A percentile compares a stretch with the other conserved stretches of the same genome.
Conservation (phyloP, 1,284 basidiomycete species). For the Malassezia caprae region DNA sequence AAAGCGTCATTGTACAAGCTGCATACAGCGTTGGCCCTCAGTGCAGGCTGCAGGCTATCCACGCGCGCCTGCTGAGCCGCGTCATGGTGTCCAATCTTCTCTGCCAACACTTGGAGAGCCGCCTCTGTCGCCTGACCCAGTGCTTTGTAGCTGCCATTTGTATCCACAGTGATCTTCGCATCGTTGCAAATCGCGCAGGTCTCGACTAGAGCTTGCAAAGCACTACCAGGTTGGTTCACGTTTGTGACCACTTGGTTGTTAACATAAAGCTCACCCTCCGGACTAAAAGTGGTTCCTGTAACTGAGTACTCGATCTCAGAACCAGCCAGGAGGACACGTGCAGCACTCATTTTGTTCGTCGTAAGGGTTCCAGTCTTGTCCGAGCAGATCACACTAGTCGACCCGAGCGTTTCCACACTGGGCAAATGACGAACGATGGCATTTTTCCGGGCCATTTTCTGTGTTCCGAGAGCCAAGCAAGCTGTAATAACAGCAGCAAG, state of each 20-base stretch:
- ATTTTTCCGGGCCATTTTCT: conserved; percentile 47
- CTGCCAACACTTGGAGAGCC: conserved; percentile 57
- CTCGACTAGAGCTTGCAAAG: conserved; percentile 40
- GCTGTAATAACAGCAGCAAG: conserved; percentile 47
- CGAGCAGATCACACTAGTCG: conserved; percentile 47
- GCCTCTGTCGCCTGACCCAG: conserved; percentile 84
- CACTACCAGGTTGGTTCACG: conserved; percentile 31
- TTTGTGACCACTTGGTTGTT: conserved; percentile 19
- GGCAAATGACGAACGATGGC: conserved; percentile 46
- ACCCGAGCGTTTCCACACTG: conserved; percentile 45
- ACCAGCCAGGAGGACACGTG: conserved; percentile 20
- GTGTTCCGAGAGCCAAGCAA: conserved; percentile 45
- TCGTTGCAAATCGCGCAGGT: conserved; percentile 46
- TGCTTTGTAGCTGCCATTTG: conserved; percentile 67
- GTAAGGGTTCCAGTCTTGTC: conserved; percentile 49
- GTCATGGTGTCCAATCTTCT: conserved; percentile 61
- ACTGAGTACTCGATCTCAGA: conserved; percentile 31
- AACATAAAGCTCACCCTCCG: conserved; percentile 25
- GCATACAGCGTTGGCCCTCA: conserved; percentile 65
- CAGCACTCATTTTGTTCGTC: conserved; percentile 47
- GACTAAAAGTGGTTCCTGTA: conserved; percentile 38
- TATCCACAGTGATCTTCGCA: conserved; percentile 47
- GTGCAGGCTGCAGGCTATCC: conserved; percentile 54
- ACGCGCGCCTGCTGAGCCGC: conserved; percentile 54
- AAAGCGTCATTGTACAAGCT: conserved; percentile 72